A percentile compares a stretch with the other conserved stretches of the same genome.
These are phyloP conservation scores for Rhodotorula graminis DNA, from an alignment of 768 basidiomycete species.

Conservation along the genomic window DNA sequence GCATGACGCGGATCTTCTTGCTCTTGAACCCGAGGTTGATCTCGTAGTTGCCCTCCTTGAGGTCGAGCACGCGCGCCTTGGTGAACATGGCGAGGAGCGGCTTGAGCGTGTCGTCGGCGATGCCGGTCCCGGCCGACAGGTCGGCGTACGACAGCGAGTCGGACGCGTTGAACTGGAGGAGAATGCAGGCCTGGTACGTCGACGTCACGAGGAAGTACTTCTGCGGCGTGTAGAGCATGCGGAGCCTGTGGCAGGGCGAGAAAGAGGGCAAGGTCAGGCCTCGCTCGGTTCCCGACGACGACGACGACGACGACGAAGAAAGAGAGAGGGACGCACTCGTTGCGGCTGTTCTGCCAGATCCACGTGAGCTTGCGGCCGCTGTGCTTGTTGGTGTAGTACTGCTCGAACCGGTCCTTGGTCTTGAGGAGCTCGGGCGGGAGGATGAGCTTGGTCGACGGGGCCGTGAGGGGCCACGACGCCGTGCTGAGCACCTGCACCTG, in stretches of 20 bases:
- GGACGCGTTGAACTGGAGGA: conserved; percentile 74
- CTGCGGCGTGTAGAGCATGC: conserved; percentile 85
- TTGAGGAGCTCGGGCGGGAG: conserved; percentile 81
- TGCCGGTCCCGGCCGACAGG: conserved; percentile 68
- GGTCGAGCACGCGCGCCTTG: conserved; percentile 83
- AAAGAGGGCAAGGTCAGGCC: not conserved
- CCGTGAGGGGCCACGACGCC: conserved; percentile 89
- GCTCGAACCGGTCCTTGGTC: conserved; percentile 83
- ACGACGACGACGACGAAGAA: not conserved
- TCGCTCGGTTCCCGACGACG: too few relatives aligned
- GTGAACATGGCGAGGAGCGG: conserved; percentile 62
- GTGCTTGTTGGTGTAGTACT: conserved; percentile 89
- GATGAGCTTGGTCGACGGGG: conserved; percentile 76
- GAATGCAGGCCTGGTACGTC: conserved; percentile 89
- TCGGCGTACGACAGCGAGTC: conserved; percentile 81
- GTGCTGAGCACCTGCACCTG: conserved; percentile 89
- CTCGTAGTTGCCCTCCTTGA: conserved; percentile 90
- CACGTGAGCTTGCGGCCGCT: conserved; percentile 93
- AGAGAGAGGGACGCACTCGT: conserved; percentile 57
- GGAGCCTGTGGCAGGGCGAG: conserved; percentile 50
- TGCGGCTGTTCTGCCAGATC: conserved; percentile 98
- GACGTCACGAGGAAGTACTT: conserved; percentile 96
- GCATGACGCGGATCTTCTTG: conserved; percentile 46
- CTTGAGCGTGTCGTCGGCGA: conserved; percentile 66
- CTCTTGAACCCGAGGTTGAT: conserved; percentile 63